Percentiles rank a stretch among this genome's conserved stretches.
Conservation (phyloP, 2,329 filamentous ascomycete species). For the Colletotrichum lentis region DNA sequence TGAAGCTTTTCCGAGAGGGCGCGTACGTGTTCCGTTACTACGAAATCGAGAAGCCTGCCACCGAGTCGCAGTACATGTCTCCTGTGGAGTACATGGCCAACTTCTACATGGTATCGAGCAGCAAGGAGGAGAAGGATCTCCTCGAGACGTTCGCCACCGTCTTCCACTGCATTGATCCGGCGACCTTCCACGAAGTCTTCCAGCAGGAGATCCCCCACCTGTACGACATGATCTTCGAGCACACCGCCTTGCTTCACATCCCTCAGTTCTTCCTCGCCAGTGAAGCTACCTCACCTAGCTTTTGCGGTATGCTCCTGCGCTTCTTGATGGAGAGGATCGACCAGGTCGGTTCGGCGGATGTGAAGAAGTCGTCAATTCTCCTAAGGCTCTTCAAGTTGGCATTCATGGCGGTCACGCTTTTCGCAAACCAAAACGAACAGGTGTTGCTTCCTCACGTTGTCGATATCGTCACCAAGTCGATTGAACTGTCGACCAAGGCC, state of each 20-base stretch:
- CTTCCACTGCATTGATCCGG: conserved; percentile 97
- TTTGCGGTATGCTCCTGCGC: conserved; percentile 96
- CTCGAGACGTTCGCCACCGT: conserved; percentile 98
- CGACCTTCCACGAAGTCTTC: conserved; percentile 98
- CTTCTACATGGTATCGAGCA: conserved; percentile 92
- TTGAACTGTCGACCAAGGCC: conserved; percentile 92
- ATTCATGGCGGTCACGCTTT: conserved; percentile 98
- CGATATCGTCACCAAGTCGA: conserved; percentile 96
- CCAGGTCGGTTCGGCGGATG: conserved; percentile 90
- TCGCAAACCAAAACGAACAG: conserved; percentile 92
- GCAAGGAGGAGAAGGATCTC: conserved; percentile 95
- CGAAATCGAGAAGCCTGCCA: conserved; percentile 80
- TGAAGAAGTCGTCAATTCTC: conserved; percentile 91
- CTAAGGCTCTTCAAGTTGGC: conserved; percentile 95
- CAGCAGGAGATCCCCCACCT: conserved; percentile 95
- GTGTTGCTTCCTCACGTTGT: conserved; percentile 95
- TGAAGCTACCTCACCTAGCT: conserved; percentile 95
- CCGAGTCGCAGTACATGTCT: conserved; percentile 78
- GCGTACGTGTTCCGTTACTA: conserved; percentile 98
- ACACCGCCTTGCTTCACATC: conserved; percentile 91
- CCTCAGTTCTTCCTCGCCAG: conserved; percentile 99
- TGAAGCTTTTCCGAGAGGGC: conserved; percentile 96
- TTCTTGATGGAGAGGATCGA: conserved; percentile 98
- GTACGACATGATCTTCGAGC: conserved; percentile 97
- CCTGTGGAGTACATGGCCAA: conserved; percentile 93